Conservation (phyloP, 2,329 filamentous ascomycete species). For the Fusarium fracticaudum region DNA sequence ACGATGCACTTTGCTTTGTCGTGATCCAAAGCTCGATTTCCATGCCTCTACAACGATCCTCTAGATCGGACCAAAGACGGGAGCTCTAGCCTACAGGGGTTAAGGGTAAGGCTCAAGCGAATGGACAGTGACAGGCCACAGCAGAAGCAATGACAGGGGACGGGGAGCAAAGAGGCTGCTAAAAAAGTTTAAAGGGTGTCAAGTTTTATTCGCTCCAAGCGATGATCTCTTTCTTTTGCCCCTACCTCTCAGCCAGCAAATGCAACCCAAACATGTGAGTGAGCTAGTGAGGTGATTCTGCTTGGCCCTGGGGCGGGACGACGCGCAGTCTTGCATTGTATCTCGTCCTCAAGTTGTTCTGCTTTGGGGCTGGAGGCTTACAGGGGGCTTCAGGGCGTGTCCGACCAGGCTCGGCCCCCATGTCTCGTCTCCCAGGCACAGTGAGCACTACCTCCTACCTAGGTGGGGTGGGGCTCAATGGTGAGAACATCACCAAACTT, state of each 20-base stretch:
- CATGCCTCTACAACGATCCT: conserved; percentile 30
- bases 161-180: neutral
- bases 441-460: neutral
- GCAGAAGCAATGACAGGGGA: neutral
- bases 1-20: neutral
- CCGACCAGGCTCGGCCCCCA: conserved; percentile 1
- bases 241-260: neutral
- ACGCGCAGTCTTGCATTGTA: conserved; percentile 1
- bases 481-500: neutral
- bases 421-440: neutral
- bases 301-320: conserved; percentile 3
- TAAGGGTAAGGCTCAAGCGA: conserved; percentile 8
- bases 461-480: neutral
- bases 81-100: conserved; percentile 36
- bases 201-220: neutral
- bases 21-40: conserved; percentile 33
- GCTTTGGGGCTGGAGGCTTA: neutral
- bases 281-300: neutral
- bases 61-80: conserved; percentile 42
- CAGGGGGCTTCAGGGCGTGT: neutral
- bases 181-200: neutral
- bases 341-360: neutral
- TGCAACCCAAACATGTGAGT: conserved; percentile 6
- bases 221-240: neutral
- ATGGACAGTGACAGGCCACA: neutral